Base-by-base conservation (phyloP, 495 filamentous ascomycete genomes). In the Aspergillus nanangensis region DNA sequence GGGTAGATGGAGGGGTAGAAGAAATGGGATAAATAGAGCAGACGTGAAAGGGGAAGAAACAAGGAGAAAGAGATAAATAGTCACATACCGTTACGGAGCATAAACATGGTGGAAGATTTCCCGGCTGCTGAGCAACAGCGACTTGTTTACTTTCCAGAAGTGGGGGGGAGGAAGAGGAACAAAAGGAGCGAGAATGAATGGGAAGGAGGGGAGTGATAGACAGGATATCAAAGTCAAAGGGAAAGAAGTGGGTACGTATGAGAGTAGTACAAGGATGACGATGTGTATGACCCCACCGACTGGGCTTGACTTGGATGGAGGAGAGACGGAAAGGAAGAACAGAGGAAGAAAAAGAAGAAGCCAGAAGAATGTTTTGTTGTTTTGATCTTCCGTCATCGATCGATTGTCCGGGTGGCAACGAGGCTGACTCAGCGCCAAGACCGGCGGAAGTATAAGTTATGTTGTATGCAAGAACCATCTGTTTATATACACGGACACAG, bases 31-130 rank as follows among this genome's bases (percentile, higher is more conserved):
- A 41, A 14, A 13, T 19, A 38, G 23, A 15, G 17, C 27, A 35
- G 19, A 43, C 15, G n/a, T n/a, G n/a, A n/a, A n/a, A n/a, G n/a
- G n/a, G n/a, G n/a, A n/a, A n/a, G n/a, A n/a, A n/a, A n/a, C n/a
- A n/a, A 51, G 46, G 47, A 63, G 51, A 23, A 36, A 14, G 5
- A 21, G 47, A 52, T 2, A 5, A 36, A 50, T 46, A 41, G 31
- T 50, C 48, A 58, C 75, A 63, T 70, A 78, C 78, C 80, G 62
- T 85, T 86, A 52, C 83, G 72, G 61, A 87, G 78, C 77, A 87
- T 81, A 72, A 86, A 86, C 83, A 87, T 87, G 60, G 63, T 62
- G 59, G 63, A 55, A 58, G 65, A 48, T 60, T 61, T 55, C 57
- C 41, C 44, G 55, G 59, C 56, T 50, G 52, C 56, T 51, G 44